Conservation (phyloP, 805 yeast genomes). For the Suhomyces xylopsoci region DNA sequence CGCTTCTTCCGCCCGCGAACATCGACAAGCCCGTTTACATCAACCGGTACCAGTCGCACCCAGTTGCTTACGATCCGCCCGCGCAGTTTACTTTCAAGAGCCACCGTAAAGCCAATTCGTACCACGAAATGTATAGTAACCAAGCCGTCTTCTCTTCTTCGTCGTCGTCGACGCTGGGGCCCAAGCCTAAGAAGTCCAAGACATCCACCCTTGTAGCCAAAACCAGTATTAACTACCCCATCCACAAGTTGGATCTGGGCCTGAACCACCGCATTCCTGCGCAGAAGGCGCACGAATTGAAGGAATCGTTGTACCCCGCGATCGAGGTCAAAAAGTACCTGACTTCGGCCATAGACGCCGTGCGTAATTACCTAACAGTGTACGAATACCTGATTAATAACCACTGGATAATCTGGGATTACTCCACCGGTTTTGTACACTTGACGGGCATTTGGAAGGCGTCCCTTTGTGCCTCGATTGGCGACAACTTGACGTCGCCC, state of each 20-base stretch:
- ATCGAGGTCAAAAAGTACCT: slow-evolving; percentile 52
- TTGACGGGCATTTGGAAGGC: slow-evolving; percentile 86
- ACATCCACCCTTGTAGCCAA: slow-evolving; percentile 6
- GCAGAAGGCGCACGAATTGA: neutral
- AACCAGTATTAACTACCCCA: slow-evolving; percentile 10
- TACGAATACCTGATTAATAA: slow-evolving; percentile 67
- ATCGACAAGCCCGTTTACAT: neutral
- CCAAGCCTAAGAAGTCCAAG: neutral
- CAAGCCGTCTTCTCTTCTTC: neutral
- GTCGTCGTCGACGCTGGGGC: neutral
- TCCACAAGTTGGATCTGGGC: slow-evolving; percentile 2
- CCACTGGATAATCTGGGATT: slow-evolving; percentile 84
- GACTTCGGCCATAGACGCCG: slow-evolving; percentile 64
- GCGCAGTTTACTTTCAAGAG: neutral
- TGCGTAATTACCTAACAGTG: slow-evolving; percentile 62
- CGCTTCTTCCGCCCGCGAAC: slow-evolving; percentile 1
- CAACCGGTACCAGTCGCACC: slow-evolving; percentile 2
- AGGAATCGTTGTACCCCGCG: slow-evolving; percentile 4
- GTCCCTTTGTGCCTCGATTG: slow-evolving; percentile 18
- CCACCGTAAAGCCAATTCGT: slow-evolving; percentile 7
- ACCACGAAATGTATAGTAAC: neutral
- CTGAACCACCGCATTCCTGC: slow-evolving; percentile 1
- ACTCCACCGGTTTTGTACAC: slow-evolving; percentile 79
- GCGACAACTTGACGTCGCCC: slow-evolving; percentile 1
- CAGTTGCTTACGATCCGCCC: neutral